phyloP scores from a whole-genome alignment of 2,329 filamentous ascomycete species.

The Microcyclospora pomicola region DNA sequence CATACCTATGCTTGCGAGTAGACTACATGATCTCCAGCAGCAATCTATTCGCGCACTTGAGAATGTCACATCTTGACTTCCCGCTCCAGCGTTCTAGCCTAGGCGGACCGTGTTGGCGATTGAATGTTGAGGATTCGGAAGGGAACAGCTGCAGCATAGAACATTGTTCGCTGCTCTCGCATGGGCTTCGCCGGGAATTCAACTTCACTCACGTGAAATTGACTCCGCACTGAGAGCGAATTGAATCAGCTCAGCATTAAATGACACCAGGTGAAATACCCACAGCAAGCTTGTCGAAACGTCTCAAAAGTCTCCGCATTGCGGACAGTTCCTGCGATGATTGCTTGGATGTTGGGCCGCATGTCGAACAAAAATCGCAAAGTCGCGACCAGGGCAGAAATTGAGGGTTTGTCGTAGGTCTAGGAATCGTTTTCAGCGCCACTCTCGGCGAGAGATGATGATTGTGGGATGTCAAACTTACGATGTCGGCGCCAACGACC shows the following conservation, averaged over 20 bases:
- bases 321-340: slow-evolving; percentile 58
- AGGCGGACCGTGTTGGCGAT: too few relatives aligned
- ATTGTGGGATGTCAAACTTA: slow-evolving; percentile 21
- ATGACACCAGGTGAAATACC: slow-evolving; percentile 11
- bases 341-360: slow-evolving; percentile 42
- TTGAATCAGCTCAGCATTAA: slow-evolving; percentile 1
- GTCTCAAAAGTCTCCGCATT: slow-evolving; percentile 54
- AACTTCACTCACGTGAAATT: slow-evolving; percentile 20
- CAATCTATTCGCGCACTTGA: too few relatives aligned
- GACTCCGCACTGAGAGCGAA: slow-evolving; percentile 13
- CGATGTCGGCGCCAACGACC: slow-evolving; percentile 60
- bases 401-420: slow-evolving; percentile 55
- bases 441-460: slow-evolving; percentile 1
- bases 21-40: too few relatives aligned
- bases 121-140: slow-evolving; percentile 18
- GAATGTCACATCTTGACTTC: too few relatives aligned
- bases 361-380: slow-evolving; percentile 47
- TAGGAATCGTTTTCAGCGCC: slow-evolving; percentile 19
- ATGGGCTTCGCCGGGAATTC: slow-evolving; percentile 19
- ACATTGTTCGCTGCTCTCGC: slow-evolving; percentile 21
- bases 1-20: too few relatives aligned
- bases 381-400: slow-evolving; percentile 51
- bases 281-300: slow-evolving; percentile 47
- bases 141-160: slow-evolving; percentile 23
- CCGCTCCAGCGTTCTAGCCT: too few relatives aligned